These are phyloP conservation scores for Epichloe hybrida DNA, from an alignment of 2,329 filamentous ascomycete genomes.

Conservation along the genomic window DNA sequence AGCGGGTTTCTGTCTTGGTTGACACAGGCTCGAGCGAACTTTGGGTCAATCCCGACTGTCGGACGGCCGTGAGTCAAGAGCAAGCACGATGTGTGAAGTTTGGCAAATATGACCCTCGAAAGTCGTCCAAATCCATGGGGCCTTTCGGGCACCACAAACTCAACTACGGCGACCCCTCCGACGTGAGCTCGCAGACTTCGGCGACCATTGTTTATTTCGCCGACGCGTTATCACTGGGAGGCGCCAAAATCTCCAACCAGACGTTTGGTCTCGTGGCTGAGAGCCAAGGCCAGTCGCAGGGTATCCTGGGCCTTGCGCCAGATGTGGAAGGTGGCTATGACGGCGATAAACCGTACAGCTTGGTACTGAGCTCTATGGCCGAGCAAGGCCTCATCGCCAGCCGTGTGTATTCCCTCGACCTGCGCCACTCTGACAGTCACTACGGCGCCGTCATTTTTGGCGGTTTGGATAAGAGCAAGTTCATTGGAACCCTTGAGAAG, in stretches of 20 bases:
- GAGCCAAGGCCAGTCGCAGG: constrained; percentile 34
- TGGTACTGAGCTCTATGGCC: constrained; percentile 37
- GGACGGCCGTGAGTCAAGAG: constrained; percentile 20
- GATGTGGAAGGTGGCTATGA: constrained; percentile 26
- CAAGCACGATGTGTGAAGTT: constrained; percentile 26
- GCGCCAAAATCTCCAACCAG: constrained; percentile 27
- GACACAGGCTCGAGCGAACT: constrained; percentile 41
- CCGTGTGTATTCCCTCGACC: constrained; percentile 36
- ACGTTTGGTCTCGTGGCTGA: constrained; percentile 34
- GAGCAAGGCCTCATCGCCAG: constrained; percentile 33
- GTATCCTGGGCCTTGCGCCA: constrained; percentile 38
- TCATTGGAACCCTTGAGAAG: constrained; percentile 29
- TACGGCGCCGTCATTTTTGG: constrained; percentile 39
- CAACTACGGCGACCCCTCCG: constrained; percentile 25
- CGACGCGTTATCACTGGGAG: constrained; percentile 33
- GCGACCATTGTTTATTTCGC: constrained; percentile 31
- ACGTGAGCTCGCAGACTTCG: constrained; percentile 21
- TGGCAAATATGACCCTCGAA: constrained; percentile 29
- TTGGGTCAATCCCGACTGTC: constrained; percentile 40
- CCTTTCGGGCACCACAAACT: constrained; percentile 25
- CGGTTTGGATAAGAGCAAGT: constrained; percentile 39
- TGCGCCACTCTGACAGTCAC: constrained; percentile 29
- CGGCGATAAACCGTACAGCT: constrained; percentile 30
- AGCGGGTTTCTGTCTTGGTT: constrained; percentile 32
- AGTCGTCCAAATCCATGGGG: constrained; percentile 25